Base-by-base conservation (phyloP, 2,329 filamentous ascomycete genomes). In the Ramularia collo-cygni region DNA sequence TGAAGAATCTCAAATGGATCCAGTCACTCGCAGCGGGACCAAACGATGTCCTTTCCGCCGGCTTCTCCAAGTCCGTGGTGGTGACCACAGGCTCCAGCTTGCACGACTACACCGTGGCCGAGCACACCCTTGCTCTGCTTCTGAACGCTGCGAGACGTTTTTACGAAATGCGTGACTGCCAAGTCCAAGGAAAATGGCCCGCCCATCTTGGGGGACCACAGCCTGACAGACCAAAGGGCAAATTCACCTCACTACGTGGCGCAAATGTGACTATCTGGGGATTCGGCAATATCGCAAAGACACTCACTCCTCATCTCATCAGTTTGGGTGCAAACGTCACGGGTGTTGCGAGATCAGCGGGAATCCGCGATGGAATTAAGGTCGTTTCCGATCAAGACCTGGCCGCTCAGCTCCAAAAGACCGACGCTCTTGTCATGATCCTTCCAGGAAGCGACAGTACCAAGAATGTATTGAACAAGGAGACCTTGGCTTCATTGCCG, bases 361-460 rank as follows among this genome's bases (percentile, higher is more conserved):
- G 79, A 7, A 74, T 82, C 10, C 67, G 79, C 33, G 61, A 74
- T 42, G 78, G 77, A 12, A 64, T 75, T 30, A 67, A 80, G 64
- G 71, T 82, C 39, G 73, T 69, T 58, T 58, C 52, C 37, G 76
- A 81, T 57, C 72, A 76, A 40, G 64, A 61, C 31, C 65, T 82
- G 30, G 45, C 69, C 4, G 63, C 72, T 46, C 59, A 80, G 21
- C 66, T 82, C 26, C 64, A 70, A 21, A 54, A 70, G 56, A 79
- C 77, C 0, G 78, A 82, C 52, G 78, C 76, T 0, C 65, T 82
- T n/a, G 76, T 82, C 51, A 80, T 82, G 77, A 81, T 81, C 47
- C 65, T 81, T 6, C 77, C 77, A 0, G 77, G 77, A 0, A 70
- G 70, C 26, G 72, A 71, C 7, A 64, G 67, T n/a, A 81, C 77